A percentile compares a stretch with the other conserved stretches of the same genome.
Conservation (phyloP, 768 basidiomycete genomes). For the Hebeloma cylindrosporum region DNA sequence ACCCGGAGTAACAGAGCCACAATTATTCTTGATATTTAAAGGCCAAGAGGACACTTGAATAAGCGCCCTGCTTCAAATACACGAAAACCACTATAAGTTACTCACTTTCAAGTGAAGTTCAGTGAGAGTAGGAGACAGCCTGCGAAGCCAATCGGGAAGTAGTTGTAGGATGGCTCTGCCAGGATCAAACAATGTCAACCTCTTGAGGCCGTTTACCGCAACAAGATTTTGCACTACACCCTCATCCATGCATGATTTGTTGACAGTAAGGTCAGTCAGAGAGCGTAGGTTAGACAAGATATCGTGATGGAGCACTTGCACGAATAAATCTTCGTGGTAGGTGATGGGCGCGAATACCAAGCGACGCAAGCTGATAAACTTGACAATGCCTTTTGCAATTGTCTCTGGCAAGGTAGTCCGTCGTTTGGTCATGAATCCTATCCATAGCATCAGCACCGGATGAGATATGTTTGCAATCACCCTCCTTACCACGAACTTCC, state of each 20-base stretch:
- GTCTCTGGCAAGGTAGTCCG: constrained; percentile 29
- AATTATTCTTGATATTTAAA: constrained; percentile 43
- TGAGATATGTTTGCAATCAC: constrained; percentile 9
- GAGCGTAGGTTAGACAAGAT: constrained; percentile 20
- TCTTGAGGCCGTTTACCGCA: constrained; percentile 29
- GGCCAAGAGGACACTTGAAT: not conserved
- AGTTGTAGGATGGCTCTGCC: constrained; percentile 40
- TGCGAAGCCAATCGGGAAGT: constrained; percentile 45
- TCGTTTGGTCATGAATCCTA: constrained; percentile 26
- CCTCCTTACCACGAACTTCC: constrained; percentile 44
- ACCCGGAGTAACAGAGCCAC: constrained; percentile 64
- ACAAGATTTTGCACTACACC: constrained; percentile 29
- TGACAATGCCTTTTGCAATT: constrained; percentile 28
- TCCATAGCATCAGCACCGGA: not conserved
- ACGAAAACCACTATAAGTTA: not conserved
- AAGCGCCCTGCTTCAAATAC: not conserved
- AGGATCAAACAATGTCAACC: constrained; percentile 36
- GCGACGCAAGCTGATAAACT: constrained; percentile 34
- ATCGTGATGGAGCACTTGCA: constrained; percentile 23
- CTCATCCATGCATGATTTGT: constrained; percentile 36
- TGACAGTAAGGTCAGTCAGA: constrained; percentile 33
- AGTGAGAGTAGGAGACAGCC: constrained; percentile 24
- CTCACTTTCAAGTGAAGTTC: constrained; percentile 22
- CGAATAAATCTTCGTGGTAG: constrained; percentile 35
- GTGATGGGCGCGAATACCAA: constrained; percentile 35